Conservation (phyloP, 352 stramenopile species). For the Pelagophyceae sp. region DNA sequence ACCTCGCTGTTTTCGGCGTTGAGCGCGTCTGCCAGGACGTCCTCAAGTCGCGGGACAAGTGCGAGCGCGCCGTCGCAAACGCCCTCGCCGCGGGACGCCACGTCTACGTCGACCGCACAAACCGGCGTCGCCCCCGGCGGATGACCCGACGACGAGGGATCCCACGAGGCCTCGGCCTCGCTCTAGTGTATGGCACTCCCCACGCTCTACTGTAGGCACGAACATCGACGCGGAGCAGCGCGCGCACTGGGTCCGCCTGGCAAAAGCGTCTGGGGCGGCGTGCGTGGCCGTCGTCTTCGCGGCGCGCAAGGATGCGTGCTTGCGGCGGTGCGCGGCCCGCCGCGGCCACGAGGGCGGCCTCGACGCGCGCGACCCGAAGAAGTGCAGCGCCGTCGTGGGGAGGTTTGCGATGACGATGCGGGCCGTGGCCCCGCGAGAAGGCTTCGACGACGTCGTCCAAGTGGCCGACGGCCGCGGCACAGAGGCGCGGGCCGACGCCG, state of each 20-base stretch:
- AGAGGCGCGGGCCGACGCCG: too few species aligned
- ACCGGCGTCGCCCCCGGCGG: too few species aligned
- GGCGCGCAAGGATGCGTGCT: background rate
- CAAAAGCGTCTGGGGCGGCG: background rate
- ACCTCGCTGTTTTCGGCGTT: background rate
- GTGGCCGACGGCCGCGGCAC: background rate
- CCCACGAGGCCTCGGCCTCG: too few species aligned
- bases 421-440: background rate
- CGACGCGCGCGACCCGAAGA: background rate
- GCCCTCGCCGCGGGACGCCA: background rate
- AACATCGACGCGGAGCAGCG: background rate
- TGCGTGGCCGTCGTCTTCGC: background rate
- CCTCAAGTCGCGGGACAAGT: background rate
- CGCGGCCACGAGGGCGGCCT: background rate
- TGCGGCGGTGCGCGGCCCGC: background rate
- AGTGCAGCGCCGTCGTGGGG: background rate
- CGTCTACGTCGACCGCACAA: slow-evolving; percentile 2
- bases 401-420: background rate
- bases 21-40: slow-evolving; percentile 9
- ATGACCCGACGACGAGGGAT: too few species aligned
- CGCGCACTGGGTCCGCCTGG: background rate
- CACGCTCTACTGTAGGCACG: too few species aligned
- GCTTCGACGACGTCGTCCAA: background rate
- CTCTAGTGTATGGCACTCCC: too few species aligned
- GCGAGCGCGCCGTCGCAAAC: background rate